These are phyloP conservation scores for Mycena polygramma DNA, from an alignment of 768 basidiomycete species.

Conservation along the genomic window DNA sequence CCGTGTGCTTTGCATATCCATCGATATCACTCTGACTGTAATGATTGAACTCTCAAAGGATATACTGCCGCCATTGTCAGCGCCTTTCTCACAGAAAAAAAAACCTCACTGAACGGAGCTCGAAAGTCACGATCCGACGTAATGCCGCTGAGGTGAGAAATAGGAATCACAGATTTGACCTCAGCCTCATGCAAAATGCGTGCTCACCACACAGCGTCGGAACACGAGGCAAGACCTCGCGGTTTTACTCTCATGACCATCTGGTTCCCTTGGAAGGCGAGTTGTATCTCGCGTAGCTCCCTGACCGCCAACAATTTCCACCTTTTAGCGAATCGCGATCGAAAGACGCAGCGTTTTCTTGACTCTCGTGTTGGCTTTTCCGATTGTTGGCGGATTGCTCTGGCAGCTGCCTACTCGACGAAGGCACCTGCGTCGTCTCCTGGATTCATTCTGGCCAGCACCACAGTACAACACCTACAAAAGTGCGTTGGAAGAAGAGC, in stretches of 20 bases:
- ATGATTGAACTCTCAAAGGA: conserved; percentile 1
- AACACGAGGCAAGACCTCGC: conserved; percentile 10
- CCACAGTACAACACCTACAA: conserved; percentile 17
- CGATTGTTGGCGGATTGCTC: conserved; percentile 13
- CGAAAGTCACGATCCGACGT: neutral
- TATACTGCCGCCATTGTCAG: neutral
- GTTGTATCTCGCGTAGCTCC: neutral
- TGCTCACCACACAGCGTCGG: conserved; percentile 13
- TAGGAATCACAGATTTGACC: neutral
- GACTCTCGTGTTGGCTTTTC: conserved; percentile 20
- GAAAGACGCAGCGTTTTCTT: neutral
- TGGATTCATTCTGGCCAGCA: conserved; percentile 1
- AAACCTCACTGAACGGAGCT: neutral
- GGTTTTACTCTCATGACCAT: conserved; percentile 17
- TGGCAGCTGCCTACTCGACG: conserved; percentile 15
- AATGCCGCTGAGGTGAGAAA: neutral
- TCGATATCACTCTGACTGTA: neutral
- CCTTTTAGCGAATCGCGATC: conserved; percentile 1
- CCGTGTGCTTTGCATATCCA: neutral
- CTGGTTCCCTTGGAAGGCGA: conserved; percentile 25
- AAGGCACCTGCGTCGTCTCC: neutral
- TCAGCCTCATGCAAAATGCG: conserved; percentile 24
- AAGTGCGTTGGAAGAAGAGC: conserved; percentile 19
- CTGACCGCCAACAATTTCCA: neutral
- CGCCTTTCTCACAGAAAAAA: neutral